Evolutionary conservation across 257 asterid species (phyloP).

Genomic region (Solanum chmielewskii): DNA sequence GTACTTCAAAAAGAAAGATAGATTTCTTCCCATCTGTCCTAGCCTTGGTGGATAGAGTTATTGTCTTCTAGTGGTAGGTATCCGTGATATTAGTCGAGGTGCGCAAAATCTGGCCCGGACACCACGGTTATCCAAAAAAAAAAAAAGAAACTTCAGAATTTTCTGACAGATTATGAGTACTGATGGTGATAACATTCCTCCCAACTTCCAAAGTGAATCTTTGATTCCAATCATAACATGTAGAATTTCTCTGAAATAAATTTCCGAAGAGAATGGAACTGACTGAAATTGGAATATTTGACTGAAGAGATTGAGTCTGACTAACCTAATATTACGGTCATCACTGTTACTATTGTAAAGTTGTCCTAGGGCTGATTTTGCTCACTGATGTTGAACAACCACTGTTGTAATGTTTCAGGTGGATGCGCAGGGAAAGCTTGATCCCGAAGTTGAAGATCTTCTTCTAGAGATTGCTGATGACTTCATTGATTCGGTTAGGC

Average conservation of each 20-base stretch:
- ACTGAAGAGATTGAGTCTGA: not conserved
- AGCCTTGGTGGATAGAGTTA: not conserved
- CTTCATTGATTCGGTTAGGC: constrained; percentile 77
- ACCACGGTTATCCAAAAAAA: not conserved
- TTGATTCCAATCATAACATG: not conserved
- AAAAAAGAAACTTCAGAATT: not conserved
- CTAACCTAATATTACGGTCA: not conserved
- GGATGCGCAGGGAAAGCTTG: constrained; percentile 54
- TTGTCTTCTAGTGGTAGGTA: not conserved
- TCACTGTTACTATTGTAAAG: not conserved
- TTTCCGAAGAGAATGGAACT: not conserved
- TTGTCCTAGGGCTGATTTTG: not conserved
- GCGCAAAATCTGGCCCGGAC: not conserved
- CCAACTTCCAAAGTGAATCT: not conserved
- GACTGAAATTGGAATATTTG: not conserved
- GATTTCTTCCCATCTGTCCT: not conserved
- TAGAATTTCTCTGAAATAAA: not conserved
- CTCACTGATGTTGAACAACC: not conserved
- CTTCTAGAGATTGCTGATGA: constrained; percentile 77
- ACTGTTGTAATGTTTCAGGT: constrained; percentile 37
- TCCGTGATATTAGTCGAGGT: not conserved
- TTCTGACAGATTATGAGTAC: not conserved
- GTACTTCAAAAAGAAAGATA: not conserved
- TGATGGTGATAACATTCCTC: not conserved
- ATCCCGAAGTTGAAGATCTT: constrained; percentile 78